Base-by-base conservation (phyloP, 2,329 filamentous ascomycete genomes). In the Aspergillus fumigatiaffinis region DNA sequence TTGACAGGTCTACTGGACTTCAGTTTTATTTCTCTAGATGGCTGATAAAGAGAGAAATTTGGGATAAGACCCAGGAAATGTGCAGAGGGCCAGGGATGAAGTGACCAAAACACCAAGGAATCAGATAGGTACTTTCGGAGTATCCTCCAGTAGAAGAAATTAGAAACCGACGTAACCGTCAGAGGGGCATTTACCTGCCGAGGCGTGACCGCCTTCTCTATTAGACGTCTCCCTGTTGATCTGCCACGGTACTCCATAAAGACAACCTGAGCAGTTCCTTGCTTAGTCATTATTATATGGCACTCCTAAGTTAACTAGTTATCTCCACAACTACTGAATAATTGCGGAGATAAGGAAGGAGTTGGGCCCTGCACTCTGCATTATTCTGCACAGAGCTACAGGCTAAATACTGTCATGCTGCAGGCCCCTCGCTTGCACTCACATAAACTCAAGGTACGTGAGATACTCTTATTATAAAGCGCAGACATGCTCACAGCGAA, bases 171-270 rank as follows among this genome's bases (percentile, higher is more conserved):
- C 59, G 59, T 65, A 66, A 65, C 61, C 56, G 59, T 52, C 62
- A 56, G 69, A 72, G 70, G 70, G 69, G 68, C 59, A 56, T 50
- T 66, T 63, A 60, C 60, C 52, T 50, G 56, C 32, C 53, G 61
- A 62, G 42, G 28, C 49, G 12, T 42, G 62, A 57, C 58, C 56
- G 66, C 57, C 51, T 57, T 47, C 69, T 63, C 61, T 66, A 66
- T 26, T 8, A 5, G 26, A 23, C 12, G 28, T 4, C 3, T 21
- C 9, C 9, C 10, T 21, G 21, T 23, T 26, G 21, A 47, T 47
- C 3, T 26, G 10, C 20, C 49, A 54, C 61, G 56, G 63, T 23
- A 10, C 6, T 9, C 14, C 4, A 32, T 21, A 50, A 2, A 29
- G 4, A 61, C 63, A 56, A 62, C 5, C 20, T 29, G 9, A 23